A percentile compares a stretch with the other conserved stretches of the same genome.
Evolutionary conservation across 2,329 filamentous ascomycete species (phyloP).

Genomic region (Neophaeococcomyces aloes): DNA sequence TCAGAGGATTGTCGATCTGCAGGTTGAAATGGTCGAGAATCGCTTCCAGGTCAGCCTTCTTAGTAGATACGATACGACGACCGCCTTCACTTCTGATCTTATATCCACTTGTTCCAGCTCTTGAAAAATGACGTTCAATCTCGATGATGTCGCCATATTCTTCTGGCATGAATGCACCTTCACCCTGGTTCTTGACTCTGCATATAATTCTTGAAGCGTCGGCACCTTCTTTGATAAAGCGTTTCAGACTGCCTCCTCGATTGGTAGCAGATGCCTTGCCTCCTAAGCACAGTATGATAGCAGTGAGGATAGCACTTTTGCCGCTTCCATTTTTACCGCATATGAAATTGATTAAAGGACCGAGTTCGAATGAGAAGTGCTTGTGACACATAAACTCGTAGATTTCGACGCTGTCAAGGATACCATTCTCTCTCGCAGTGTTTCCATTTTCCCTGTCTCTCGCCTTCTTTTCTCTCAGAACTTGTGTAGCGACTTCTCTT

Average conservation of each 20-base stretch:
- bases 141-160: constrained; percentile 75
- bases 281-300: constrained; percentile 85
- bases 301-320: constrained; percentile 91
- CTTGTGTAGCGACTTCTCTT: constrained; percentile 55
- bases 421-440: constrained; percentile 66
- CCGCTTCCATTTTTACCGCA: constrained; percentile 96
- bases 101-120: constrained; percentile 58
- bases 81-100: constrained; percentile 68
- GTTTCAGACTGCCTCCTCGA: constrained; percentile 78
- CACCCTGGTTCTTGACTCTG: constrained; percentile 80
- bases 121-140: constrained; percentile 82
- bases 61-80: constrained; percentile 60
- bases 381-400: constrained; percentile 95
- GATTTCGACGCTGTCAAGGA: constrained; percentile 78
- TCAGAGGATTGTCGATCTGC: constrained; percentile 94
- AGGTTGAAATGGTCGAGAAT: constrained; percentile 88
- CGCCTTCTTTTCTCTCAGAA: constrained; percentile 42
- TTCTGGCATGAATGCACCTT: constrained; percentile 71
- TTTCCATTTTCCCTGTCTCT: constrained; percentile 52
- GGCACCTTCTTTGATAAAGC: constrained; percentile 78
- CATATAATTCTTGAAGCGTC: constrained; percentile 67
- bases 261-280: constrained; percentile 90
- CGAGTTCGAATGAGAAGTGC: constrained; percentile 70
- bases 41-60: constrained; percentile 78
- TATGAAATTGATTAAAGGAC: constrained; percentile 94